phyloP scores from a whole-genome alignment of 148 eudicot species.

The Amaranthus palmeri region DNA sequence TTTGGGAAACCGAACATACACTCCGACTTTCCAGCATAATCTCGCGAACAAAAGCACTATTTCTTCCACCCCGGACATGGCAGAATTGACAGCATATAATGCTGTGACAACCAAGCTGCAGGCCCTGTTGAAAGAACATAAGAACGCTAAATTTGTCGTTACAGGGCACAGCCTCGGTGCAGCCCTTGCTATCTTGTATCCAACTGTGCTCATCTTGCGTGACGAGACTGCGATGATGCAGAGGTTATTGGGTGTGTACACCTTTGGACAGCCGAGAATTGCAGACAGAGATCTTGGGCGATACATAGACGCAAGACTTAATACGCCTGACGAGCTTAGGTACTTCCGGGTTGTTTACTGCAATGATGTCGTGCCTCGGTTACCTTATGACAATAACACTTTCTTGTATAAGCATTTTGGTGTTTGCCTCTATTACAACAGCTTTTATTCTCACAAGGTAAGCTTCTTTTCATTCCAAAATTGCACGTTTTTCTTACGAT shows the following conservation, averaged over 20 bases:
- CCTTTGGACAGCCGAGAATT: conserved; percentile 82
- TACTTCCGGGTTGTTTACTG: conserved; percentile 64
- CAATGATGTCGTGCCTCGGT: conserved; percentile 67
- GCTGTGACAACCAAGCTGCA: conserved; percentile 39
- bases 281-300: conserved; percentile 48
- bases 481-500: not conserved
- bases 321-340: conserved; percentile 9
- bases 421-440: conserved; percentile 52
- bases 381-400: conserved; percentile 50
- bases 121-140: conserved; percentile 25
- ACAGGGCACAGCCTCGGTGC: conserved; percentile 91
- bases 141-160: conserved; percentile 43
- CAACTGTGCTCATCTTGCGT: conserved; percentile 43
- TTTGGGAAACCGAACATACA: conserved; percentile 31
- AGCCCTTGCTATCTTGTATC: conserved; percentile 60
- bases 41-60: conserved; percentile 9
- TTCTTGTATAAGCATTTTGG: conserved; percentile 76
- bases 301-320: conserved; percentile 36
- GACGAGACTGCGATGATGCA: conserved; percentile 36
- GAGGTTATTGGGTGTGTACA: conserved; percentile 53
- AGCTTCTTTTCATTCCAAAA: not conserved
- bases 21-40: conserved; percentile 28
- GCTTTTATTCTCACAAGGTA: conserved; percentile 58
- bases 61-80: conserved; percentile 7
- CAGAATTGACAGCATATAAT: conserved; percentile 40